Conservation (phyloP, 176 grass and related monocot species). For the Leersia perrieri region DNA sequence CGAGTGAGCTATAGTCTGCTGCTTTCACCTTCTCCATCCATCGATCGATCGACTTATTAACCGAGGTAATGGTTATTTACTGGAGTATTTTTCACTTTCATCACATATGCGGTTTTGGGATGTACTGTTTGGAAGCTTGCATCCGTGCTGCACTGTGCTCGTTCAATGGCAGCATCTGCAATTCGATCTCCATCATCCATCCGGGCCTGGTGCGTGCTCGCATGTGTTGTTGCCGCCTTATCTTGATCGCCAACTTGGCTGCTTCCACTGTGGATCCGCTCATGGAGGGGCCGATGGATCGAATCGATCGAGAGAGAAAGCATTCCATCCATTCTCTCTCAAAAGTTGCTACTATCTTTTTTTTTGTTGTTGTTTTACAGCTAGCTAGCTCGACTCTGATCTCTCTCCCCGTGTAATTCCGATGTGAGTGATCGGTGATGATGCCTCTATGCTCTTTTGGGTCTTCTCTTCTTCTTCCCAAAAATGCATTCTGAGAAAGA, state of each 20-base stretch:
- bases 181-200: neutral
- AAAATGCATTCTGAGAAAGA: neutral
- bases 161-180: slow-evolving; percentile 6
- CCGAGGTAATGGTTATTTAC: neutral
- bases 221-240: neutral
- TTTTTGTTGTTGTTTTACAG: neutral
- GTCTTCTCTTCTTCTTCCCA: neutral
- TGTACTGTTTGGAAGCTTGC: neutral
- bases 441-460: too few species aligned
- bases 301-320: neutral
- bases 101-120: neutral
- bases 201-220: slow-evolving; percentile 3
- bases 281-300: neutral
- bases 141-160: slow-evolving; percentile 6
- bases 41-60: neutral
- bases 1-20: neutral
- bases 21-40: neutral
- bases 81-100: neutral
- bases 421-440: neutral
- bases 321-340: neutral
- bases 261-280: neutral
- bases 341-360: neutral
- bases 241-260: slow-evolving; percentile 1
- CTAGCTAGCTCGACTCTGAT: neutral
- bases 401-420: neutral